Percentiles rank a stretch among this genome's conserved stretches.
These are phyloP conservation scores for Trypanosoma platydactyli DNA, from an alignment of 208 protist genomes.

Conservation along the genomic window DNA sequence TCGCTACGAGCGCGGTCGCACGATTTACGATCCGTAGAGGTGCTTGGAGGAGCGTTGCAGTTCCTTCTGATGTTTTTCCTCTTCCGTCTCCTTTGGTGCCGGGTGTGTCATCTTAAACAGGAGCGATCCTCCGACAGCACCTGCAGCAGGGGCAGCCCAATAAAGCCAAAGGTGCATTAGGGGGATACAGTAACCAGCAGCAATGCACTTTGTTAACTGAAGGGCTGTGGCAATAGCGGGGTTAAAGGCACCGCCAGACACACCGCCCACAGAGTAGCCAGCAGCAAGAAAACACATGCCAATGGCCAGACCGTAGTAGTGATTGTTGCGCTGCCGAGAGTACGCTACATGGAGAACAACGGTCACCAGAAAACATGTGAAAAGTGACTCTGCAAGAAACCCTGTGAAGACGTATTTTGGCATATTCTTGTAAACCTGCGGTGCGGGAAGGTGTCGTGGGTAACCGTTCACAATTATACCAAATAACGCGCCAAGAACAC, in stretches of 20 bases:
- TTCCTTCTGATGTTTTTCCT: constrained; percentile 42
- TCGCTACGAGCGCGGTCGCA: neutral
- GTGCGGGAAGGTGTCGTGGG: constrained; percentile 65
- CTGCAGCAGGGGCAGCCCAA: constrained; percentile 69
- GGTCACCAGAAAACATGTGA: constrained; percentile 70
- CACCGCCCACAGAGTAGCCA: constrained; percentile 75
- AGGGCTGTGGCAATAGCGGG: constrained; percentile 72
- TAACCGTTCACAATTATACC: constrained; percentile 65
- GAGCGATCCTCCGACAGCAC: constrained; percentile 59
- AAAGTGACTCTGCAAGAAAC: constrained; percentile 67
- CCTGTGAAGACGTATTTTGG: constrained; percentile 65
- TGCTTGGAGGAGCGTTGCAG: constrained; percentile 47
- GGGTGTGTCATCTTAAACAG: constrained; percentile 81
- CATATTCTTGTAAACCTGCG: constrained; percentile 66
- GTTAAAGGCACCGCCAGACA: constrained; percentile 83
- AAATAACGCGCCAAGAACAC: constrained; percentile 51
- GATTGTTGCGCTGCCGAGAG: constrained; percentile 71
- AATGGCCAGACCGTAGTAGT: constrained; percentile 82
- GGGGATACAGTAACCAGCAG: constrained; percentile 63
- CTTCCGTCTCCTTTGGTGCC: constrained; percentile 45
- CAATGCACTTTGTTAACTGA: constrained; percentile 75
- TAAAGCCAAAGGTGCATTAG: constrained; percentile 85
- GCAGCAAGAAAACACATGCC: constrained; percentile 67
- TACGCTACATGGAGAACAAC: constrained; percentile 78
- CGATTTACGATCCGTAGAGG: constrained; percentile 36